These are phyloP conservation scores for Schwanniomyces etchellsii DNA, from an alignment of 1,139 yeast genomes.

Conservation along the genomic window DNA sequence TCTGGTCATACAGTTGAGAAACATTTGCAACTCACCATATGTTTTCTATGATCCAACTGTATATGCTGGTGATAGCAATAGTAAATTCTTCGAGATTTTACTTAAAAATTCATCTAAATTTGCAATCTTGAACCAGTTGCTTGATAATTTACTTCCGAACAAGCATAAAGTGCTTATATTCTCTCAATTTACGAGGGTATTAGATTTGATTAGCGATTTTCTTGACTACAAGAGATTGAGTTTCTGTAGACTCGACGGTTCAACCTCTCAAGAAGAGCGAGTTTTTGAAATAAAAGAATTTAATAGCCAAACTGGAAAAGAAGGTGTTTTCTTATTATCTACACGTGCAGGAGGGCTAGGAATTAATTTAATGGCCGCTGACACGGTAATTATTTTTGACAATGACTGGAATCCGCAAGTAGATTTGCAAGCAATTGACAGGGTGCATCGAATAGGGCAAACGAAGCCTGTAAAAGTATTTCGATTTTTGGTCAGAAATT, in stretches of 20 bases:
- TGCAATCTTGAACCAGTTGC: conserved; percentile 59
- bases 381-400: conserved; percentile 84
- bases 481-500: conserved; percentile 68
- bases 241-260: conserved; percentile 73
- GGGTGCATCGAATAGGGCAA: conserved; percentile 94
- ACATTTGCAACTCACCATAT: conserved; percentile 81
- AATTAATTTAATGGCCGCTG: conserved; percentile 79
- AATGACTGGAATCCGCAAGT: conserved; percentile 98
- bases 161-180: conserved; percentile 73
- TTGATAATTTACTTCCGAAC: conserved; percentile 38
- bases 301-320: conserved; percentile 23
- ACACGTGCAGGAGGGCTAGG: conserved; percentile 97
- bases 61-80: conserved; percentile 8
- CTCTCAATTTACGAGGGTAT: conserved; percentile 75
- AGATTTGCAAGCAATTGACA: conserved; percentile 92
- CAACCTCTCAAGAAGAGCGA: conserved; percentile 59
- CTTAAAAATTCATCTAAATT: conserved; percentile 64
- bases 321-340: conserved; percentile 62
- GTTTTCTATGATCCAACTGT: conserved; percentile 74
- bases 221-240: conserved; percentile 27
- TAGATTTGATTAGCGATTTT: conserved; percentile 76
- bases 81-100: conserved; percentile 23
- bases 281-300: conserved; percentile 59
- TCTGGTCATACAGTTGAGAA: conserved; percentile 74
- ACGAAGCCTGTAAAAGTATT: conserved; percentile 73